Percentiles rank a stretch among this genome's conserved stretches.
Evolutionary conservation across 805 yeast genomes (phyloP).

Genomic region (Wickerhamomyces alni): DNA sequence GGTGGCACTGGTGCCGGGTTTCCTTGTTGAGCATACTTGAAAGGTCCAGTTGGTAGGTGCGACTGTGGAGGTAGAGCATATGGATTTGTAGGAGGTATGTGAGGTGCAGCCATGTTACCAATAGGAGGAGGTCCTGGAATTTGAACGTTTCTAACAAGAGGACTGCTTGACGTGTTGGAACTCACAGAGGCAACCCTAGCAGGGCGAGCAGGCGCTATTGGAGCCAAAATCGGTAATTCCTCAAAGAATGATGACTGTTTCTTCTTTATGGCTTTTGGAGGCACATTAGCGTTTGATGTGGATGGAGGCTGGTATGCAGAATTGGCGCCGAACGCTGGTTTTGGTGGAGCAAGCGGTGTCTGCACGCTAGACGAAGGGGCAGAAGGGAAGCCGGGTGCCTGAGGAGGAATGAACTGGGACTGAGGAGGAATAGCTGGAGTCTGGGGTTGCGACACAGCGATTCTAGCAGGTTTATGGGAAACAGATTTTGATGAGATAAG

Average conservation of each 20-base stretch:
- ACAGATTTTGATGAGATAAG: constrained; percentile 35
- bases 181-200: constrained; percentile 7
- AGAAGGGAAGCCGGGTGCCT: too few relatives aligned
- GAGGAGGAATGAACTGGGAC: not conserved
- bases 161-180: constrained; percentile 3
- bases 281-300: too few relatives aligned
- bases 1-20: too few relatives aligned
- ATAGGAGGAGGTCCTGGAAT: too few relatives aligned
- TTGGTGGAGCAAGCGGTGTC: not conserved
- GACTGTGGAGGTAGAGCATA: constrained; percentile 1
- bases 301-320: not conserved
- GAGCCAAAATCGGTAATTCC: constrained; percentile 43
- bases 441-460: constrained; percentile 15
- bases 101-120: constrained; percentile 9
- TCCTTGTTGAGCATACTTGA: not conserved
- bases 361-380: too few relatives aligned
- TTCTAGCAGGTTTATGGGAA: constrained; percentile 8
- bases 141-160: not conserved
- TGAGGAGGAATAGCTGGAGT: not conserved
- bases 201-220: constrained; percentile 14
- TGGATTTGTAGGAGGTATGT: constrained; percentile 13
- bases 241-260: constrained; percentile 43
- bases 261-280: constrained; percentile 24
- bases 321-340: not conserved
- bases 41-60: not conserved